These are phyloP conservation scores for Neltuma alba DNA, from an alignment of 306 rosid species.

Conservation along the genomic window DNA sequence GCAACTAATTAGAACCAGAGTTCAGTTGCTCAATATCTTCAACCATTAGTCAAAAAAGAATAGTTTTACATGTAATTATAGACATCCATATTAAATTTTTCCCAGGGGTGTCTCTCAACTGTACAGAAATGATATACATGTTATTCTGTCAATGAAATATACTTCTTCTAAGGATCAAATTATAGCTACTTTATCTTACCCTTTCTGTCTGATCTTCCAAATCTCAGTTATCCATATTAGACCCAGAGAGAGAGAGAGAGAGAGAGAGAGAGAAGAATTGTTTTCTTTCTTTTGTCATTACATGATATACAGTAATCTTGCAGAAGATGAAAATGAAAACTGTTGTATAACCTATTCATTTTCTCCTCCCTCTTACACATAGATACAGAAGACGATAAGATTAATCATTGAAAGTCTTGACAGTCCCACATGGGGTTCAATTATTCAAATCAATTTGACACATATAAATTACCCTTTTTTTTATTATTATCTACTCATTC, in stretches of 20 bases:
- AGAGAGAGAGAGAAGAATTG: too few species aligned
- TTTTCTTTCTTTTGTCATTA: too few species aligned
- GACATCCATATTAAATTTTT: neutral
- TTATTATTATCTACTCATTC: neutral
- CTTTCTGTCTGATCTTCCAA: neutral
- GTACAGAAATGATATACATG: conserved; percentile 25
- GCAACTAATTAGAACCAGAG: conserved; percentile 33
- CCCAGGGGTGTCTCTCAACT: neutral
- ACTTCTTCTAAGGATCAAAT: conserved; percentile 5
- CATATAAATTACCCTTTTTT: neutral
- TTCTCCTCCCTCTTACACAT: neutral
- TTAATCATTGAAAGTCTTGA: neutral
- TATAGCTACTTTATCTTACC: neutral
- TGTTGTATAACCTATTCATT: neutral
- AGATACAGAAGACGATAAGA: neutral
- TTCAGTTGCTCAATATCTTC: too few species aligned
- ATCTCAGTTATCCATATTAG: neutral
- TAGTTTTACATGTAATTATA: neutral
- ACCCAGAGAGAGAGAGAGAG: too few species aligned
- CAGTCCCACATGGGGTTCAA: neutral
- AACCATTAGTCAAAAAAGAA: neutral
- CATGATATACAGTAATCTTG: too few species aligned
- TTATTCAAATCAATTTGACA: neutral
- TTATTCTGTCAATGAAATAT: neutral
- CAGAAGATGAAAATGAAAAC: neutral